A percentile compares a stretch with the other conserved stretches of the same genome.
Evolutionary conservation across 495 filamentous ascomycete species (phyloP).

Genomic region (Talaromyces borbonicus): DNA sequence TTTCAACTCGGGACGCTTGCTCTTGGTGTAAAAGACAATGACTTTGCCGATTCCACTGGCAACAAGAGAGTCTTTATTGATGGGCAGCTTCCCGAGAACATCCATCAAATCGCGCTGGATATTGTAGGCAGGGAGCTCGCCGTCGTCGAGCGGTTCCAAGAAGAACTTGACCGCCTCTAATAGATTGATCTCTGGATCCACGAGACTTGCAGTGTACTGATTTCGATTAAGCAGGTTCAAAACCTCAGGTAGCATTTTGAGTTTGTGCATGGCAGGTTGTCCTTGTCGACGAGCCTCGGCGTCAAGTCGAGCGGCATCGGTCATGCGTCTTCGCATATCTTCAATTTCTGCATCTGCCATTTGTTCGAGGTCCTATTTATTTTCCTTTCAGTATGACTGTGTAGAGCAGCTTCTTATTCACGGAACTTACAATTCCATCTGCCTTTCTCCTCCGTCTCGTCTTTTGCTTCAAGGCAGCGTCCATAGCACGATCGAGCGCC

Average conservation of each 20-base stretch:
- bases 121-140: constrained; percentile 85
- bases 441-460: constrained; percentile 67
- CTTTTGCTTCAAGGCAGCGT: constrained; percentile 76
- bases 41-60: constrained; percentile 94
- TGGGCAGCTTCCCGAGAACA: constrained; percentile 66
- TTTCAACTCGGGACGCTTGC: constrained; percentile 68
- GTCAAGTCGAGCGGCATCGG: constrained; percentile 79
- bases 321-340: constrained; percentile 81
- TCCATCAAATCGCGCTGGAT: constrained; percentile 93
- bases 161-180: constrained; percentile 93
- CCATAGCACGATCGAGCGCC: constrained; percentile 76
- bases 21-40: constrained; percentile 91
- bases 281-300: constrained; percentile 65
- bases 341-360: constrained; percentile 86
- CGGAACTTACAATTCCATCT: constrained; percentile 70
- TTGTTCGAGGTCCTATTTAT: constrained; percentile 83
- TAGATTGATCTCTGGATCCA: constrained; percentile 92
- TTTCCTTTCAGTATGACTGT: constrained; percentile 15
- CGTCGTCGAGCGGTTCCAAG: constrained; percentile 90
- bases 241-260: constrained; percentile 91
- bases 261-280: constrained; percentile 80
- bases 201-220: constrained; percentile 64
- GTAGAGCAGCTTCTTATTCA: neutral
- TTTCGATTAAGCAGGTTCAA: constrained; percentile 79
- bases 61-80: constrained; percentile 80